These are phyloP conservation scores for Pseudohyphozyma bogoriensis DNA, from an alignment of 768 basidiomycete genomes.

Conservation along the genomic window DNA sequence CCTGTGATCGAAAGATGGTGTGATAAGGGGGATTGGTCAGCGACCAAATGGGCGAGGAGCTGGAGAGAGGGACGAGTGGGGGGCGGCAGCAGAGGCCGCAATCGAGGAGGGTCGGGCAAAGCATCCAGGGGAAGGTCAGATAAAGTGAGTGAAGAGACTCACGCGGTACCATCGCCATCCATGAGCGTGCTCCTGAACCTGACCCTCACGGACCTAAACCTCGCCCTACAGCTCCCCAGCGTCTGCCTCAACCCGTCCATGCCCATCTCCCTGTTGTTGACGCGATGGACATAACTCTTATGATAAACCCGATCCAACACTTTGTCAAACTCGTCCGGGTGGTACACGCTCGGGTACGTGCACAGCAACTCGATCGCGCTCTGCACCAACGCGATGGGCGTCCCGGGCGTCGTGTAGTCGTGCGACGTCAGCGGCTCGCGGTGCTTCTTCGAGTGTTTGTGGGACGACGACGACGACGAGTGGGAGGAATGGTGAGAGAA, in stretches of 20 bases:
- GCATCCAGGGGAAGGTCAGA: too few relatives aligned
- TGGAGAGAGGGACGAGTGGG: too few relatives aligned
- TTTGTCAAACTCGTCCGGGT: neutral
- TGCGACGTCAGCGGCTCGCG: neutral
- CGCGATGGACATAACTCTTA: slow-evolving; percentile 10
- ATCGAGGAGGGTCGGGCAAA: too few relatives aligned
- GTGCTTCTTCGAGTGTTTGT: neutral
- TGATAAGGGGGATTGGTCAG: neutral
- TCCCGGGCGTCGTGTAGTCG: neutral
- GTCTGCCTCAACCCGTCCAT: slow-evolving; percentile 2
- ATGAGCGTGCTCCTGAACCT: slow-evolving; percentile 11
- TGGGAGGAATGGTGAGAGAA: neutral
- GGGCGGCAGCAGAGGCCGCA: too few relatives aligned
- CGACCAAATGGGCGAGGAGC: neutral
- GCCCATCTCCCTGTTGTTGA: slow-evolving; percentile 14
- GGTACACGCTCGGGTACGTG: slow-evolving; percentile 3
- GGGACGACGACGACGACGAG: neutral
- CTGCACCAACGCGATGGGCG: slow-evolving; percentile 10
- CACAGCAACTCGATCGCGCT: slow-evolving; percentile 3
- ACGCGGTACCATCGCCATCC: slow-evolving; percentile 22
- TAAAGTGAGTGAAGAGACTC: too few relatives aligned
- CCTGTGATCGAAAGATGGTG: neutral
- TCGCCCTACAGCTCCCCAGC: neutral
- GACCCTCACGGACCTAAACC: slow-evolving; percentile 9
- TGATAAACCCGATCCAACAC: slow-evolving; percentile 12